Conservation (phyloP, 2,329 filamentous ascomycete species). For the Beauveria medogensis region DNA sequence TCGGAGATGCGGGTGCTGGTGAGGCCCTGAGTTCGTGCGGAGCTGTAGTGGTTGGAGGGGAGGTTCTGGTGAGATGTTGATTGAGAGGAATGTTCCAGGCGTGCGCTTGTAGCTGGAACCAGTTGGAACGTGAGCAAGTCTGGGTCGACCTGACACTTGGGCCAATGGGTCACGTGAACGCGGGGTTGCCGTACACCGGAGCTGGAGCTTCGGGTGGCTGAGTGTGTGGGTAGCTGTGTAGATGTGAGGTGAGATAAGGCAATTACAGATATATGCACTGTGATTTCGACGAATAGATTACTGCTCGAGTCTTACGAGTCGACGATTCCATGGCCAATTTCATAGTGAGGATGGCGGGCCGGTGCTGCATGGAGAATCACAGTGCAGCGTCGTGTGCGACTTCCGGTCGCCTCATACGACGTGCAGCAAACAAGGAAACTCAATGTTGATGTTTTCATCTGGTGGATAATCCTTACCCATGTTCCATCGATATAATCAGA, state of each 20-base stretch:
- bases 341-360: neutral
- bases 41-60: neutral
- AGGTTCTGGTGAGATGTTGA: constrained; percentile 7
- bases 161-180: constrained; percentile 25
- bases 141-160: neutral
- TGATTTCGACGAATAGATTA: neutral
- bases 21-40: constrained; percentile 6
- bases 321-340: neutral
- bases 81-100: constrained; percentile 11
- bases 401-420: neutral
- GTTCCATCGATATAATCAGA: too few relatives aligned
- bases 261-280: neutral
- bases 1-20: neutral
- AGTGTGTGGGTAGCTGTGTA: neutral
- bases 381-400: neutral
- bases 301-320: neutral
- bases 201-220: neutral
- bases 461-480: neutral
- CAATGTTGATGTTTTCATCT: neutral
- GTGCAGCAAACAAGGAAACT: neutral
- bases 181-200: constrained; percentile 18
- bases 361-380: neutral
- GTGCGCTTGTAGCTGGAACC: neutral
- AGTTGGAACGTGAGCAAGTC: neutral
- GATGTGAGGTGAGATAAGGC: neutral